Evolutionary conservation across 345 rosid species (phyloP), one percentile per base, ranked within the genome.

Genomic region (Salix brachista): DNA sequence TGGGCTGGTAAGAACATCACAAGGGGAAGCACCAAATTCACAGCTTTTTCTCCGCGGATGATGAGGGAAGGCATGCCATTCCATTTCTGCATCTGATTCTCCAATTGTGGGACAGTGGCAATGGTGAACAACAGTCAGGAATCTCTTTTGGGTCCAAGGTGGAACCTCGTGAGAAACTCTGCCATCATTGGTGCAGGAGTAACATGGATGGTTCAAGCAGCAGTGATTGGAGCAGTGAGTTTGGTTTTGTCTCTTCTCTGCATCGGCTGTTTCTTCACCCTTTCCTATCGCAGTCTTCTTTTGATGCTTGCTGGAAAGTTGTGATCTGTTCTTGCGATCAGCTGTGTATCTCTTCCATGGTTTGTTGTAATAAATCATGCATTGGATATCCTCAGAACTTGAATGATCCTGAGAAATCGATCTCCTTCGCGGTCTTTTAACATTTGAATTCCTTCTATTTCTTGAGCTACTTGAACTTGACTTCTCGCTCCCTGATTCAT

Each of bases 371-470:
- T 88, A 89, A 44, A 79, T 32, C 46, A 68, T 44, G 10, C 78
- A 78, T 34, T 84, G 87, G 25, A 75, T 52, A 61, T 83, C 87
- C 76, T 76, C 81, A 36, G 76, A 25, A 56, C n/a, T 72, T 67
- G 75, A 70, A 70, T 32, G 77, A 65, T 85, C 91, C 67, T 19
- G 64, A 14, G 87, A 81, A 2, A 79, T 12, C 1, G 86, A 82
- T 80, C 81, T 77, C 79, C 85, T 81, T 74, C 87, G 87, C 13
- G 72, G 68, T 76, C 79, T 85, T 75, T 78, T 84, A 50, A 70
- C 73, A 23, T 30, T 19, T 25, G 80, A 10, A 19, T 67, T 80
- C 25, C 56, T 46, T 19, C 71, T 82, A 72, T 73, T 76, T 65
- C 74, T 79, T 1, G 67, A 39, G 60, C 46, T 50, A 41, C 70